Evolutionary conservation across 1,284 basidiomycete species (phyloP).

Genomic region (Hymenochaete sp.): DNA sequence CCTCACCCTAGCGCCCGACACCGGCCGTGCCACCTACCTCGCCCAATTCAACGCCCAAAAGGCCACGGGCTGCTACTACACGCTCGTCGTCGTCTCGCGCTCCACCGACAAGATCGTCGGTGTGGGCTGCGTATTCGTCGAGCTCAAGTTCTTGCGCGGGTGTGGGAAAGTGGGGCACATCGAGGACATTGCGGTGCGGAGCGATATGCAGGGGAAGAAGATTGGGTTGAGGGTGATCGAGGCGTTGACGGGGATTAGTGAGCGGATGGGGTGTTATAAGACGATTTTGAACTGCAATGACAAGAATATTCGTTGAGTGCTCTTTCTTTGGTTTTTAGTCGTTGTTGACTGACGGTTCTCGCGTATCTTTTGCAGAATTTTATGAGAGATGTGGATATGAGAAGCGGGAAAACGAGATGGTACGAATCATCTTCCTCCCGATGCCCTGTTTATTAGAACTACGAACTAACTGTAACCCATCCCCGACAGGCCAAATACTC

Average conservation of each 20-base stretch:
- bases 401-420: constrained; percentile 90
- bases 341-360: constrained; percentile 10
- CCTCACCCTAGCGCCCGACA: constrained; percentile 72
- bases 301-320: constrained; percentile 77
- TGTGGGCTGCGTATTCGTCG: constrained; percentile 78
- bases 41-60: constrained; percentile 59
- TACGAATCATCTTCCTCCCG: too few relatives aligned
- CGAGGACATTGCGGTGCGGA: constrained; percentile 94
- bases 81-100: constrained; percentile 76
- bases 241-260: constrained; percentile 71
- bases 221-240: constrained; percentile 85
- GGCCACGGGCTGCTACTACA: constrained; percentile 63
- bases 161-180: constrained; percentile 87
- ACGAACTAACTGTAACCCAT: too few relatives aligned
- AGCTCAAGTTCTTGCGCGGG: constrained; percentile 86
- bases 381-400: constrained; percentile 93
- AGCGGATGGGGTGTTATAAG: constrained; percentile 82
- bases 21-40: constrained; percentile 61
- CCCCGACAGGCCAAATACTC: too few relatives aligned
- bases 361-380: constrained; percentile 38
- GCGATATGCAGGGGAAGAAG: constrained; percentile 81
- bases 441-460: too few relatives aligned
- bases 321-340: constrained; percentile 1
- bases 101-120: constrained; percentile 74
- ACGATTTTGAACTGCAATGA: constrained; percentile 94